phyloP scores from a whole-genome alignment of 345 rosid genomes.

The Salix udensis region DNA sequence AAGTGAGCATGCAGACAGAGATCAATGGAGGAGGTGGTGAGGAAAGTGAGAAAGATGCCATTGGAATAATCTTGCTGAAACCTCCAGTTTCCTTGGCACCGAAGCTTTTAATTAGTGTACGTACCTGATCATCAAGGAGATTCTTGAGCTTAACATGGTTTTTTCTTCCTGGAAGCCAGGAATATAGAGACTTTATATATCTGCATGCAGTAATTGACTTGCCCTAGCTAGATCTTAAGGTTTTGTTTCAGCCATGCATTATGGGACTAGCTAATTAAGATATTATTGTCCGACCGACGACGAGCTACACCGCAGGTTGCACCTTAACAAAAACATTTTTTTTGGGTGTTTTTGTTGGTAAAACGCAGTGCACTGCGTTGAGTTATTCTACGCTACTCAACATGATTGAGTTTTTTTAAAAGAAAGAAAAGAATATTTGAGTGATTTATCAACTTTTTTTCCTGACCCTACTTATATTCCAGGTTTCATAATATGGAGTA shows the following conservation, averaged over 20 bases:
- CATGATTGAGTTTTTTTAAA: no score
- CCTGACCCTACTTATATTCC: not conserved
- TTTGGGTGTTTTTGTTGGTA: no score
- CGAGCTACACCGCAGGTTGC: no score
- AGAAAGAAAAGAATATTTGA: no score
- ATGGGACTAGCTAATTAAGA: not conserved
- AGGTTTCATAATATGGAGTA: not conserved
- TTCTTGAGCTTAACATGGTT: not conserved
- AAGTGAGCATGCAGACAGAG: not conserved
- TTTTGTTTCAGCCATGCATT: not conserved
- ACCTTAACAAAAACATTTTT: no score
- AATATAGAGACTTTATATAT: not conserved
- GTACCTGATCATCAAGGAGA: not conserved
- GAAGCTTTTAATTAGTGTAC: conserved; percentile 7
- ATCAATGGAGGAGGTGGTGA: not conserved
- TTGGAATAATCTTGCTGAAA: not conserved
- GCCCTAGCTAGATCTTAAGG: not conserved
- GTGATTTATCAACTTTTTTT: no score
- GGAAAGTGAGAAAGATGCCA: not conserved
- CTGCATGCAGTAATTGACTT: not conserved
- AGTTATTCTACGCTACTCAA: no score
- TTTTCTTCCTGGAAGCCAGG: not conserved
- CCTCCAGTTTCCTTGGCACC: conserved; percentile 19
- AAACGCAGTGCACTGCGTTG: no score
- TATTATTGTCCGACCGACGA: no score